A percentile compares a stretch with the other conserved stretches of the same genome.
Evolutionary conservation across 768 basidiomycete genomes (phyloP).

Genomic region (Amanita rimosa): DNA sequence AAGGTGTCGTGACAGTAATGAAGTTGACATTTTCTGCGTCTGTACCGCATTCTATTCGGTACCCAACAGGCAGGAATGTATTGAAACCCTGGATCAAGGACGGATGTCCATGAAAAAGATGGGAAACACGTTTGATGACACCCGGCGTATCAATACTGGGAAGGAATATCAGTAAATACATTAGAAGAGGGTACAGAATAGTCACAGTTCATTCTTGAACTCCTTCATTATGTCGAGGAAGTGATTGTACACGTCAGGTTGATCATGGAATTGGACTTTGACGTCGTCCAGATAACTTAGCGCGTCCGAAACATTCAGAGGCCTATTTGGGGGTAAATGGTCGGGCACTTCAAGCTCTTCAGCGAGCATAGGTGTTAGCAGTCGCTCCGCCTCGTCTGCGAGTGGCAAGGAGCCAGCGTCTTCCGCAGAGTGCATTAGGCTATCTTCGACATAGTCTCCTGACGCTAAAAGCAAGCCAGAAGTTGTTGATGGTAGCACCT

Average conservation of each 20-base stretch:
- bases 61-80: constrained; percentile 91
- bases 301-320: constrained; percentile 89
- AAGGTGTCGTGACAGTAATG: constrained; percentile 73
- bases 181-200: constrained; percentile 10
- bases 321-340: constrained; percentile 28
- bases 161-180: constrained; percentile 1
- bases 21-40: constrained; percentile 52
- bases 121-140: constrained; percentile 91
- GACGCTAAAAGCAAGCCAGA: background rate
- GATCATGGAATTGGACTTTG: constrained; percentile 82
- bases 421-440: background rate
- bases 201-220: constrained; percentile 89
- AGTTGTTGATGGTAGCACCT: background rate
- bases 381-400: background rate
- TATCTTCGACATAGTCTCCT: background rate
- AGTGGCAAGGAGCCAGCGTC: background rate
- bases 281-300: constrained; percentile 89
- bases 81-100: constrained; percentile 95
- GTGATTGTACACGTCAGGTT: constrained; percentile 92
- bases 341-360: background rate
- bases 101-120: constrained; percentile 86
- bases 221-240: constrained; percentile 99
- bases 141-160: constrained; percentile 92
- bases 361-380: background rate
- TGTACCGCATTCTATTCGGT: constrained; percentile 75